These are phyloP conservation scores for Turritis glabra DNA, from an alignment of 345 rosid genomes.

Conservation along the genomic window DNA sequence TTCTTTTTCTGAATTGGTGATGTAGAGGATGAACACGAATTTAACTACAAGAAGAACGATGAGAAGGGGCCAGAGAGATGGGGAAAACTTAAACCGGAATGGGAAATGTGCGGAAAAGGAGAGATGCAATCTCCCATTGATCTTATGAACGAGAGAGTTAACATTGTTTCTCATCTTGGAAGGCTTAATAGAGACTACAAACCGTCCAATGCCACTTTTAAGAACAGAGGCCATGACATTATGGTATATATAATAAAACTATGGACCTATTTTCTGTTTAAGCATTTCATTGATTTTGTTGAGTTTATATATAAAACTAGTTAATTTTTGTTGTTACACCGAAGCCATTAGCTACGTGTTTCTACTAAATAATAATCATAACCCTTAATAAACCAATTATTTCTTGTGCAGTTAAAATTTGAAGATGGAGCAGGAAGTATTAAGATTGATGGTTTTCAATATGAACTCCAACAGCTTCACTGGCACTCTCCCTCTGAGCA, in stretches of 20 bases:
- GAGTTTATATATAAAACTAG: background rate
- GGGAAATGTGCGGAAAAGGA: constrained; percentile 68
- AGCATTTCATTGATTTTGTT: background rate
- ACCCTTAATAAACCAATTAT: background rate
- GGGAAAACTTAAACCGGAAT: constrained; percentile 68
- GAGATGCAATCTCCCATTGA: constrained; percentile 87
- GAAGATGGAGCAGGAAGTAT: constrained; percentile 56
- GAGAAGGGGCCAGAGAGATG: constrained; percentile 64
- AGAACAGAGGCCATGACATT: constrained; percentile 88
- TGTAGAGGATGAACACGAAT: constrained; percentile 71
- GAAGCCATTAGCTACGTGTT: background rate
- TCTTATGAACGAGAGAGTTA: constrained; percentile 54
- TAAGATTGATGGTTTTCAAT: constrained; percentile 45
- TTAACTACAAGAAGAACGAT: constrained; percentile 45
- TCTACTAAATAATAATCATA: background rate
- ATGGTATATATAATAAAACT: constrained; percentile 63
- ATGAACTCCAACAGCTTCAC: constrained; percentile 64
- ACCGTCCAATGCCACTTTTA: constrained; percentile 60
- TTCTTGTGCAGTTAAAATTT: constrained; percentile 40
- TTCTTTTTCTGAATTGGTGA: background rate
- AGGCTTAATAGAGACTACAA: constrained; percentile 57
- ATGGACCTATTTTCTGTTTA: background rate
- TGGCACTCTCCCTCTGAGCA: constrained; percentile 96
- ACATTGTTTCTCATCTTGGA: constrained; percentile 57
- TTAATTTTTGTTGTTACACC: background rate